These are phyloP conservation scores for Erigeron philadelphicus DNA, from an alignment of 140 eudicot species.

Conservation along the genomic window DNA sequence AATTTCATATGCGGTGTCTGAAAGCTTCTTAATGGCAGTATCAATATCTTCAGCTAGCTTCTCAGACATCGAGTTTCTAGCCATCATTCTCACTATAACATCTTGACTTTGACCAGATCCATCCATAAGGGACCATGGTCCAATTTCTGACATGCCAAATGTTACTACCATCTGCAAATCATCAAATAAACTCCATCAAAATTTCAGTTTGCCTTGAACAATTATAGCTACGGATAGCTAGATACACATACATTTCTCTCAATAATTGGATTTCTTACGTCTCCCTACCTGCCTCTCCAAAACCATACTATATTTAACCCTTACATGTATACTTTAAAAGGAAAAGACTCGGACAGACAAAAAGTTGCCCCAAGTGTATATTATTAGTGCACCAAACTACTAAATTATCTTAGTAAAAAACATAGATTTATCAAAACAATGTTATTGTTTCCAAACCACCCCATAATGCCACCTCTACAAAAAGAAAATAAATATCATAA, in stretches of 20 bases:
- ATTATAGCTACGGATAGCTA: no score
- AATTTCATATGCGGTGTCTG: slow-evolving; percentile 84
- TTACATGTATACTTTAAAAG: no score
- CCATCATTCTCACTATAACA: slow-evolving; percentile 98
- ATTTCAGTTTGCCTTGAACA: slow-evolving; percentile 2
- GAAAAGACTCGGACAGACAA: no score
- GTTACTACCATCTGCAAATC: slow-evolving; percentile 77
- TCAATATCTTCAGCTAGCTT: slow-evolving; percentile 91
- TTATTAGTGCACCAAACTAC: no score
- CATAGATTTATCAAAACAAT: no score
- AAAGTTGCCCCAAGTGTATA: no score
- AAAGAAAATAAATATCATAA: not conserved
- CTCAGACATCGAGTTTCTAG: slow-evolving; percentile 93
- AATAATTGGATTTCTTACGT: not conserved
- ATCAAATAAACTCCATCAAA: slow-evolving; percentile 4
- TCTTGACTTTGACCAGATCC: slow-evolving; percentile 73
- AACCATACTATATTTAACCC: no score
- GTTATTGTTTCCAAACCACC: not conserved
- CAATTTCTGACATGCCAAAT: slow-evolving; percentile 97
- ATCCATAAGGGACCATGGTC: slow-evolving; percentile 99
- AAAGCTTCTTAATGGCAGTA: slow-evolving; percentile 66
- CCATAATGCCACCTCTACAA: not conserved
- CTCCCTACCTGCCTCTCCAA: no score
- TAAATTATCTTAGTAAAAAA: no score
- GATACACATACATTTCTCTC: not conserved